phyloP scores from a whole-genome alignment of 2,329 filamentous ascomycete species.

The Onygena corvina region DNA sequence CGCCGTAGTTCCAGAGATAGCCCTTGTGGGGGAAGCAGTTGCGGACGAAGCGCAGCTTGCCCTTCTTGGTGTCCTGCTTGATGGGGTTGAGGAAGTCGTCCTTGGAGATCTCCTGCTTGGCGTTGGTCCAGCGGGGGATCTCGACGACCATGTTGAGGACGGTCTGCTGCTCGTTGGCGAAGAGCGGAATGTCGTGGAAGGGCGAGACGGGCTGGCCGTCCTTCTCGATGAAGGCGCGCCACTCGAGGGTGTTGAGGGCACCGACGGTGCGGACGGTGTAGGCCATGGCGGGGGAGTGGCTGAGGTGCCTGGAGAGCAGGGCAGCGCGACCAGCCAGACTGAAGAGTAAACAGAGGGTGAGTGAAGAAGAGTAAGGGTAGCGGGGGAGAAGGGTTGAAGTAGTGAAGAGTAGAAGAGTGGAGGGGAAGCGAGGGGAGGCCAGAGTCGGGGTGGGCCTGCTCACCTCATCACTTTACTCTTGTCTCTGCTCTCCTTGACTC shows the following conservation, averaged over 20 bases:
- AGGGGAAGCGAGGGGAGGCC: slow-evolving; percentile 18
- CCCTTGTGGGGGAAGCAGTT: slow-evolving; percentile 99
- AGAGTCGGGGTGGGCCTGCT: slow-evolving; percentile 33
- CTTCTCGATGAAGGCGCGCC: slow-evolving; percentile 96
- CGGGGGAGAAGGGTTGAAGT: slow-evolving; percentile 10
- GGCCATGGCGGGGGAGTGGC: slow-evolving; percentile 32
- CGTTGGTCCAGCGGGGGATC: slow-evolving; percentile 99
- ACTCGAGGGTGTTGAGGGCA: slow-evolving; percentile 84
- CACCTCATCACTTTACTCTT: no score
- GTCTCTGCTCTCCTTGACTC: no score
- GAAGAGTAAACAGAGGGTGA: slow-evolving; percentile 13
- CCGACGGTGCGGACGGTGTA: slow-evolving; percentile 81
- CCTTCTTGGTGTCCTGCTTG: slow-evolving; percentile 99
- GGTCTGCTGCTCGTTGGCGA: slow-evolving; percentile 89
- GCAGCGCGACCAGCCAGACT: slow-evolving; percentile 25
- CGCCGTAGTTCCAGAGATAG: slow-evolving; percentile 99
- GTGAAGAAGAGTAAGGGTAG: slow-evolving; percentile 18
- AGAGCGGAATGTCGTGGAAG: slow-evolving; percentile 98
- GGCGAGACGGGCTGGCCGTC: slow-evolving; percentile 87
- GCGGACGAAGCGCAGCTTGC: slow-evolving; percentile 96
- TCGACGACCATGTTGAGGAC: slow-evolving; percentile 99
- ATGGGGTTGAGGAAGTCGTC: slow-evolving; percentile 97
- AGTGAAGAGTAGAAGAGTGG: slow-evolving; percentile 17
- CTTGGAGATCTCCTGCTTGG: slow-evolving; percentile 99
- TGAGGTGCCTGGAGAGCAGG: slow-evolving; percentile 39